A percentile compares a stretch with the other conserved stretches of the same genome.
phyloP scores from a whole-genome alignment of 345 rosid genomes.

The Aegle marmelos region DNA sequence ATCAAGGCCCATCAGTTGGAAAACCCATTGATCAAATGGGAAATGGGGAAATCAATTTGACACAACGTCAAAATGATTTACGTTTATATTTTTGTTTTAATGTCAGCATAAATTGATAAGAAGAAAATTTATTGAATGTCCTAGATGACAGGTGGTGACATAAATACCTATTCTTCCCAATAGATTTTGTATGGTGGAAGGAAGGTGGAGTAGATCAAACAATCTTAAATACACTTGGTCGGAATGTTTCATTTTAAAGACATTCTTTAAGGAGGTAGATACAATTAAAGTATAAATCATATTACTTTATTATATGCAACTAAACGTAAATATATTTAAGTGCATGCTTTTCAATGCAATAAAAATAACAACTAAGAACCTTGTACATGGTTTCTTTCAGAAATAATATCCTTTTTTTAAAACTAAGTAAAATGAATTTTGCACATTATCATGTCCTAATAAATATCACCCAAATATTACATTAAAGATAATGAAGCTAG shows the following conservation, averaged over 20 bases:
- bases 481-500: too few species aligned
- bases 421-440: too few species aligned
- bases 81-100: too few species aligned
- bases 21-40: neutral
- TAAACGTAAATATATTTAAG: neutral
- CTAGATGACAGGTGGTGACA: neutral
- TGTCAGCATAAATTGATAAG: neutral
- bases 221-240: neutral
- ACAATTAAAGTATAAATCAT: neutral
- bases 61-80: neutral
- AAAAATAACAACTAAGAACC: neutral
- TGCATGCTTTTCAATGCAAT: neutral
- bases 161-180: neutral
- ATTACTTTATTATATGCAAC: neutral
- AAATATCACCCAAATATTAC: too few species aligned
- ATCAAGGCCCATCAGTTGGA: neutral
- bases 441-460: too few species aligned
- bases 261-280: neutral
- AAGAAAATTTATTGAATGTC: neutral
- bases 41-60: neutral
- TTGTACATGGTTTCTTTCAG: too few species aligned
- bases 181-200: neutral
- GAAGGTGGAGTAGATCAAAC: neutral
- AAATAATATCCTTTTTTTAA: too few species aligned
- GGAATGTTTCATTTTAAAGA: neutral